Base-by-base conservation (phyloP, 2,329 filamentous ascomycete genomes). In the Cladosporium velox region DNA sequence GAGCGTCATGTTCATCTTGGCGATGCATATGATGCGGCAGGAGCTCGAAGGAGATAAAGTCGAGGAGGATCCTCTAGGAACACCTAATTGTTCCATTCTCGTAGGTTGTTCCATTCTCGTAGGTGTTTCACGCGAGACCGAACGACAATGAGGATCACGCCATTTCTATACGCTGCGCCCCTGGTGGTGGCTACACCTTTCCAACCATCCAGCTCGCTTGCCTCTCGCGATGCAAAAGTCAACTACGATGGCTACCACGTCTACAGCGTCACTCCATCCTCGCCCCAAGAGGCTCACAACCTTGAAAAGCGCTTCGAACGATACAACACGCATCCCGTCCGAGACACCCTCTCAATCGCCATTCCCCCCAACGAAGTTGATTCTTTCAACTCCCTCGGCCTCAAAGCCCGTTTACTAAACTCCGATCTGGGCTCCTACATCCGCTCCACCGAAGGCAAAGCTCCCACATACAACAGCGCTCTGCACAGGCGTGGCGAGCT, bases 391-490 rank as follows among this genome's bases (percentile, higher is more conserved):
- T 70, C 70, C 3, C 69, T 82, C 1, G 68, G 74, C 10, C 75
- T 80, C 41, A 72, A 79, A 30, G 35, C 60, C 10, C 60, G 60
- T 55, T 51, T 78, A 18, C 77, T 84, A 74, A 80, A 83, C 65
- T 76, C 77, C 35, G 75, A 84, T 70, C 74, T 84, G 6, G 81
- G 80, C 18, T 72, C 72, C 10, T 78, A 79, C 2, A 84, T 84
- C 66, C 55, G 41, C 14, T 55, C 34, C 26, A 55, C 30, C 21
- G 41, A 24, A 55, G 55, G 34, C 4, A 51, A 61, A 15, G 59
- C 35, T 14, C 32, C 28, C 47, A 71, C 69, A 44, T 68, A 68
- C 24, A 18, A 49, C 28, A 47, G 51, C 11, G 35, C 62, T 49
- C 18, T 64, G 21, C 54, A 54, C 41, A 65, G 57, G 44, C 61